These are phyloP conservation scores for Penicillium maclennaniae DNA, from an alignment of 495 filamentous ascomycete species.

Conservation along the genomic window DNA sequence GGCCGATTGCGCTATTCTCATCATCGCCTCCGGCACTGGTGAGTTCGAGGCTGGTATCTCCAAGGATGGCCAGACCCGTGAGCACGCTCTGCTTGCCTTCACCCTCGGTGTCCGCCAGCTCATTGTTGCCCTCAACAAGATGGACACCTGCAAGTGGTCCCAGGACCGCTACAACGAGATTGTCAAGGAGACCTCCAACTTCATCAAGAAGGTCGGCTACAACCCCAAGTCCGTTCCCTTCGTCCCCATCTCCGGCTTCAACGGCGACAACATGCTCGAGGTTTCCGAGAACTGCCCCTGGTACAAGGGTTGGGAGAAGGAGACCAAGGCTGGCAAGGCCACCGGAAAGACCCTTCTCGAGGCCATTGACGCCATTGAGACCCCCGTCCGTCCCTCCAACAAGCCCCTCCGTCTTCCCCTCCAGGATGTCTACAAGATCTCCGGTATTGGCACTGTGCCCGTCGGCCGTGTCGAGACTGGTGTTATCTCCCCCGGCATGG, in stretches of 20 bases:
- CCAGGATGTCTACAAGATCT: conserved; percentile 99
- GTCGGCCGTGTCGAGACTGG: conserved; percentile 99
- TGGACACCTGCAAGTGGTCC: conserved; percentile 99
- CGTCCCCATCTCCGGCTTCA: conserved; percentile 99
- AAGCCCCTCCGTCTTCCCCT: conserved; percentile 99
- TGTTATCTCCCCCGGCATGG: conserved; percentile 96
- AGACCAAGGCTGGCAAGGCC: conserved; percentile 87
- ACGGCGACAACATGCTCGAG: conserved; percentile 99
- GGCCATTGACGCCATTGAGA: conserved; percentile 96
- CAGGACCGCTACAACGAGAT: conserved; percentile 97
- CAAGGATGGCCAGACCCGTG: conserved; percentile 99
- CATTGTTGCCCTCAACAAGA: conserved; percentile 99
- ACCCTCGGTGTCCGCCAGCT: conserved; percentile 99
- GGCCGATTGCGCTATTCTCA: conserved; percentile 99
- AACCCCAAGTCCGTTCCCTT: conserved; percentile 98
- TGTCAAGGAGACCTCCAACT: conserved; percentile 99
- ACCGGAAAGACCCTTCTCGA: conserved; percentile 97
- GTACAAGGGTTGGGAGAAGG: conserved; percentile 99
- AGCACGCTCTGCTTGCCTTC: conserved; percentile 99
- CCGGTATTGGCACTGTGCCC: conserved; percentile 98
- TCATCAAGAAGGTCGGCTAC: conserved; percentile 99
- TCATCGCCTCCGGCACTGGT: conserved; percentile 99
- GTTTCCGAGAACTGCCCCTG: conserved; percentile 91
- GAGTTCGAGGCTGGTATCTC: conserved; percentile 99
- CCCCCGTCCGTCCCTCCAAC: conserved; percentile 76